These are phyloP conservation scores for Lactifluus volemus DNA, from an alignment of 768 basidiomycete genomes.

Conservation along the genomic window DNA sequence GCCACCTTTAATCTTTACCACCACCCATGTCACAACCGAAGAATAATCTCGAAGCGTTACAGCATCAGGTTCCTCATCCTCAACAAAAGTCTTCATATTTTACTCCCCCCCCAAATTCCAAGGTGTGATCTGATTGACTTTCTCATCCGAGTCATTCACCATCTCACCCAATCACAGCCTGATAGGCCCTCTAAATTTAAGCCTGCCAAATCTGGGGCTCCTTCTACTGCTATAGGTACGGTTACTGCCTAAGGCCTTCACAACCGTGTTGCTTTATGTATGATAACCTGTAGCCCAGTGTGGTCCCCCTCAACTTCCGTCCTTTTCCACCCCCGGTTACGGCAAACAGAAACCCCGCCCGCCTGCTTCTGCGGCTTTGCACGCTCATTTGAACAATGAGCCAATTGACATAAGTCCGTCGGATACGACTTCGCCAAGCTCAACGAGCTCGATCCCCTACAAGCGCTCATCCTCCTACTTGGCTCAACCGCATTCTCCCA, in stretches of 20 bases:
- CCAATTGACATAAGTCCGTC: conserved; percentile 14
- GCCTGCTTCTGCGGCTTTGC: not conserved
- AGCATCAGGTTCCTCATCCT: conserved; percentile 7
- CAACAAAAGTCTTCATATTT: conserved; percentile 10
- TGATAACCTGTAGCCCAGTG: not conserved
- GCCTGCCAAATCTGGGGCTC: conserved; percentile 12
- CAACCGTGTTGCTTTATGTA: not conserved
- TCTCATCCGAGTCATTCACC: not conserved
- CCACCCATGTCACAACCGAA: conserved; percentile 19
- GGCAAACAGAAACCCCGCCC: conserved; percentile 12
- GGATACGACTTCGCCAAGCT: conserved; percentile 4
- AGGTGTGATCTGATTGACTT: not conserved
- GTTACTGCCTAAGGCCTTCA: not conserved
- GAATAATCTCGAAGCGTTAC: conserved; percentile 20
- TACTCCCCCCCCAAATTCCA: conserved; percentile 6
- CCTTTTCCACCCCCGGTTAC: conserved; percentile 9
- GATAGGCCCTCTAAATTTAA: conserved; percentile 17
- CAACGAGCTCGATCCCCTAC: not conserved
- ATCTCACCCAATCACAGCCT: not conserved
- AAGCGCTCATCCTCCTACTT: conserved; percentile 8
- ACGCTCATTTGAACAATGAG: conserved; percentile 5
- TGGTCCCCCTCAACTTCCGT: not conserved
- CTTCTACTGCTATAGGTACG: not conserved
- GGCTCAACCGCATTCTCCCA: not conserved
- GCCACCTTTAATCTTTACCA: not conserved